A percentile compares a stretch with the other conserved stretches of the same genome.
Evolutionary conservation across 768 basidiomycete species (phyloP).

Genomic region (Hericium rajendrae): DNA sequence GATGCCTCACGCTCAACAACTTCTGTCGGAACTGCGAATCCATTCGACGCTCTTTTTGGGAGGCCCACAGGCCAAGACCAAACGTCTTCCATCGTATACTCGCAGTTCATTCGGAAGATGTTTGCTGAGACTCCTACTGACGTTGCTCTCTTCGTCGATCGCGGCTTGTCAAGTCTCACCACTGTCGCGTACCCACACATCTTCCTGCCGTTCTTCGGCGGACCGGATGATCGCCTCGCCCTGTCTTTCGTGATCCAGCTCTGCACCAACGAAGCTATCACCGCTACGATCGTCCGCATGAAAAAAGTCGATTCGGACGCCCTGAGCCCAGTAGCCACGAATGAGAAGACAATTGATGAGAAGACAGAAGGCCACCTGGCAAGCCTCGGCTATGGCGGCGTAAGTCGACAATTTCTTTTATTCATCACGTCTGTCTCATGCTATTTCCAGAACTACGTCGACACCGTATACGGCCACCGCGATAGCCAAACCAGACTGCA

Average conservation of each 20-base stretch:
- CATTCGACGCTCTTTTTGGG: slow-evolving; percentile 76
- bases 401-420: slow-evolving; percentile 11
- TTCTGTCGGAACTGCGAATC: slow-evolving; percentile 30
- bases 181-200: slow-evolving; percentile 43
- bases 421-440: slow-evolving; percentile 2
- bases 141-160: slow-evolving; percentile 81
- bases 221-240: slow-evolving; percentile 86
- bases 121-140: slow-evolving; percentile 66
- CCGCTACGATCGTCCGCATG: slow-evolving; percentile 68
- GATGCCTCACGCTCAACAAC: slow-evolving; percentile 19
- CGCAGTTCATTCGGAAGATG: slow-evolving; percentile 78
- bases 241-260: slow-evolving; percentile 74
- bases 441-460: slow-evolving; percentile 43
- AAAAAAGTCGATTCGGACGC: slow-evolving; percentile 30
- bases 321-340: slow-evolving; percentile 21
- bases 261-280: slow-evolving; percentile 52
- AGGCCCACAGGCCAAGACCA: slow-evolving; percentile 37
- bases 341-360: slow-evolving; percentile 18
- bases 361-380: slow-evolving; percentile 10
- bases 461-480: slow-evolving; percentile 62
- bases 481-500: slow-evolving; percentile 58
- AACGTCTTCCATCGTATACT: slow-evolving; percentile 49
- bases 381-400: slow-evolving; percentile 20
- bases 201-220: slow-evolving; percentile 88
- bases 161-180: slow-evolving; percentile 33